Evolutionary conservation across 2,329 filamentous ascomycete genomes (phyloP), one percentile per base, ranked within the genome.

Genomic region (Tolypocladium ovalisporum): DNA sequence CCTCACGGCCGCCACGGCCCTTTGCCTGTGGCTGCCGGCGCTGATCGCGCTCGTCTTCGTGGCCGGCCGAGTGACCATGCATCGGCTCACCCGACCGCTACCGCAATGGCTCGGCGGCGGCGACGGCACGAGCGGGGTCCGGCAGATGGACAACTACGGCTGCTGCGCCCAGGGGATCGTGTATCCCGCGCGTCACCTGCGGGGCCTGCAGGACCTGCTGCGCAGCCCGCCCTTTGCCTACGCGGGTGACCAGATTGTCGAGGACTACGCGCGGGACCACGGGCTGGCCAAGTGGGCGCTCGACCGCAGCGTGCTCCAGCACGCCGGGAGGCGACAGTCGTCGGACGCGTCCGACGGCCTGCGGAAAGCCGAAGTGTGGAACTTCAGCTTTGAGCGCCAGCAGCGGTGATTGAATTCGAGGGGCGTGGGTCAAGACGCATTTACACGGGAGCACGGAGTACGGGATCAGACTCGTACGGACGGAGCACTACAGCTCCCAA

Each of bases 161-260:
- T 74, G 72, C 58, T 74, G 72, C 57, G 67, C 71, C 0, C 72
- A 74, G 56, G 72, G 72, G 0, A 60, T 73, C 2, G 66, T 73
- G 3, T 71, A 71, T 40, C 69, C 72, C 4, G 57, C 60, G 8
- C 65, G 64, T 2, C 67, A 73, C 19, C 57, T 73, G 3, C 60
- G 62, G 6, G 61, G 56, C 2, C 55, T 73, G 1, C 64, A 67
- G 35, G 56, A 56, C 15, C 54, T 70, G 29, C 60, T 71, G 6
- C 60, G 66, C 8, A 61, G 66, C 15, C 70, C 70, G 9, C 69
- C 70, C 2, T 72, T 60, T n/a, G 60, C 64, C 27, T 71, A 70
- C 39, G 63, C 70, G 0, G 71, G 69, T 2, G 71, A 74, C 54
- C 67, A 68, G 66, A 67, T 71, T 29, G 63, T 71, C 47, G 71